These are phyloP conservation scores for Dacryopinax spathularia DNA, from an alignment of 768 basidiomycete genomes.

Conservation along the genomic window DNA sequence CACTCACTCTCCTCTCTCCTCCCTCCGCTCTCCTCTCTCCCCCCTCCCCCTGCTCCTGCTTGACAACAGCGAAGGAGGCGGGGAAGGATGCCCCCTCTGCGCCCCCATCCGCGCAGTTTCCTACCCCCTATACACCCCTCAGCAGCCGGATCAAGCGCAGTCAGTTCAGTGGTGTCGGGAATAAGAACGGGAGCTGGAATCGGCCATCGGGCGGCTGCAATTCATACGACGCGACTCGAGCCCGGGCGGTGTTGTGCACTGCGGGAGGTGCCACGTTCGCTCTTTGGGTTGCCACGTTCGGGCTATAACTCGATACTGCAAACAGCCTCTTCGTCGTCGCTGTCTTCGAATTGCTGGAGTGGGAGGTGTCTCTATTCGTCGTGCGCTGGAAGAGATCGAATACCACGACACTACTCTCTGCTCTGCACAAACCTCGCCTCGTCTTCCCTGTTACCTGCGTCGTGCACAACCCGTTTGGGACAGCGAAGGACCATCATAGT, in stretches of 20 bases:
- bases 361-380: too few relatives aligned
- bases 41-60: not conserved
- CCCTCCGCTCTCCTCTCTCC: not conserved
- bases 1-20: not conserved
- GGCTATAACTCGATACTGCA: not conserved
- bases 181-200: not conserved
- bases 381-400: too few relatives aligned
- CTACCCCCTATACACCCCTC: too few relatives aligned
- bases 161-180: too few relatives aligned
- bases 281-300: not conserved
- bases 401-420: too few relatives aligned
- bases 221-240: not conserved
- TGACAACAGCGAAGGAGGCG: too few relatives aligned
- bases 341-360: not conserved
- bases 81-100: not conserved
- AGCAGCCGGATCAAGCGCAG: too few relatives aligned
- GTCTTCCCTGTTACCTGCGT: too few relatives aligned
- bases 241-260: not conserved
- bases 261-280: not conserved
- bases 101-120: too few relatives aligned
- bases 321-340: not conserved
- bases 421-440: too few relatives aligned
- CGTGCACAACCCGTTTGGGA: too few relatives aligned
- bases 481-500: too few relatives aligned
- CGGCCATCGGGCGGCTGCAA: not conserved